phyloP scores from a whole-genome alignment of 2,329 filamentous ascomycete species.

The Epicoccum sorghinum region DNA sequence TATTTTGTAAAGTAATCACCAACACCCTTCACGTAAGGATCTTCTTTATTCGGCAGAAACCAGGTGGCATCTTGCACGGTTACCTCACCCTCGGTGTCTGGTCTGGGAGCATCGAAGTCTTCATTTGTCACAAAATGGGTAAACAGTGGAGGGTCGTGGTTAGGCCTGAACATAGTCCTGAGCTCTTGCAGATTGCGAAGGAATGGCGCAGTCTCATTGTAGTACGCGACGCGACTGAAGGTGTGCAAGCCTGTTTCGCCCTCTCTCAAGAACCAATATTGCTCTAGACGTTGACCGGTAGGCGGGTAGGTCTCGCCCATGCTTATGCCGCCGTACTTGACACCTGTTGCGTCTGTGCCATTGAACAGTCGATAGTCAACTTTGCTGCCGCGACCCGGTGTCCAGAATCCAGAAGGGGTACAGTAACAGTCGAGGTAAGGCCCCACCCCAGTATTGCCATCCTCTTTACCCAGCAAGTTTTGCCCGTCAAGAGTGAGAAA shows the following conservation, averaged over 20 bases:
- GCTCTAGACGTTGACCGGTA: conserved; percentile 64
- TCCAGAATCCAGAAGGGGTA: conserved; percentile 57
- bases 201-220: conserved; percentile 62
- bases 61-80: conserved; percentile 68
- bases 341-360: conserved; percentile 58
- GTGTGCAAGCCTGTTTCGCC: conserved; percentile 60
- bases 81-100: conserved; percentile 53
- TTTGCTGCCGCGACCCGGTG: conserved; percentile 59
- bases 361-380: conserved; percentile 49
- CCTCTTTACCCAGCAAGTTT: conserved; percentile 27
- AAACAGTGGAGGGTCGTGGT: conserved; percentile 50
- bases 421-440: conserved; percentile 39
- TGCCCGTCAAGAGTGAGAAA: conserved; percentile 55
- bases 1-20: conserved; percentile 71
- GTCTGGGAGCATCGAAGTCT: conserved; percentile 60
- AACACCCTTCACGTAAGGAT: conserved; percentile 61
- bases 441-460: conserved; percentile 41
- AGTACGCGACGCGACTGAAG: conserved; percentile 64
- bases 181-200: conserved; percentile 65
- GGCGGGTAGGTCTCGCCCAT: conserved; percentile 64
- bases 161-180: conserved; percentile 63
- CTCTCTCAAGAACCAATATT: conserved; percentile 68
- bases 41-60: conserved; percentile 58
- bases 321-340: conserved; percentile 62
- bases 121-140: conserved; percentile 62